Evolutionary conservation across 345 rosid species (phyloP).

Genomic region (Syzygium aromaticum): DNA sequence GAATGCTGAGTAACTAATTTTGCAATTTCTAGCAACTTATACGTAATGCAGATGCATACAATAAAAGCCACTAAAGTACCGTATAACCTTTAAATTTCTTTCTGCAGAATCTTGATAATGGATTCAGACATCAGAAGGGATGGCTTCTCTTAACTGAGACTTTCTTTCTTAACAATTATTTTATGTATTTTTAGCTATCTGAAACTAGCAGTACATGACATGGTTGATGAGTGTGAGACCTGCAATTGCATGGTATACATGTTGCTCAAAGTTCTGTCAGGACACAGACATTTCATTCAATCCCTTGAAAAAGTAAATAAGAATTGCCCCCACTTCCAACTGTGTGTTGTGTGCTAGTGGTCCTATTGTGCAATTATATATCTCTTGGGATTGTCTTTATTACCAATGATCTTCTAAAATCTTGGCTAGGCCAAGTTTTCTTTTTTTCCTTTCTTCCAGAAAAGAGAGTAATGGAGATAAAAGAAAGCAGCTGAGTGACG

Average conservation of each 20-base stretch:
- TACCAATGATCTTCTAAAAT: conserved; percentile 2
- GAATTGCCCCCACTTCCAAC: neutral
- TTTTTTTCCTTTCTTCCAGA: neutral
- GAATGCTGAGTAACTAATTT: neutral
- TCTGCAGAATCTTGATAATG: neutral
- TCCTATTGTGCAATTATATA: neutral
- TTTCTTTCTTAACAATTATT: neutral
- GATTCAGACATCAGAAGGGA: neutral
- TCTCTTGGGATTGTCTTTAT: conserved; percentile 1
- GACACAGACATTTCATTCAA: neutral
- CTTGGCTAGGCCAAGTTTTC: neutral
- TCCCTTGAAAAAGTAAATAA: neutral
- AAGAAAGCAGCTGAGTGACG: neutral
- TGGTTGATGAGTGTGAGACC: neutral
- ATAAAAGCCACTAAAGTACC: neutral
- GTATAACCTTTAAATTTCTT: neutral
- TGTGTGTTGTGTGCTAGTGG: neutral
- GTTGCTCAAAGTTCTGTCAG: neutral
- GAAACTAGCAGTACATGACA: neutral
- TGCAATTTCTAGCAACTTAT: neutral
- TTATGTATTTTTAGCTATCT: neutral
- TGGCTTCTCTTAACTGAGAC: neutral
- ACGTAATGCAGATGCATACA: neutral
- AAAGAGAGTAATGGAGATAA: neutral
- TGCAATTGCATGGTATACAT: neutral